Evolutionary conservation across 352 stramenopile species (phyloP), one percentile per base, ranked within the genome.

Genomic region (Globisporangium carolinianum): DNA sequence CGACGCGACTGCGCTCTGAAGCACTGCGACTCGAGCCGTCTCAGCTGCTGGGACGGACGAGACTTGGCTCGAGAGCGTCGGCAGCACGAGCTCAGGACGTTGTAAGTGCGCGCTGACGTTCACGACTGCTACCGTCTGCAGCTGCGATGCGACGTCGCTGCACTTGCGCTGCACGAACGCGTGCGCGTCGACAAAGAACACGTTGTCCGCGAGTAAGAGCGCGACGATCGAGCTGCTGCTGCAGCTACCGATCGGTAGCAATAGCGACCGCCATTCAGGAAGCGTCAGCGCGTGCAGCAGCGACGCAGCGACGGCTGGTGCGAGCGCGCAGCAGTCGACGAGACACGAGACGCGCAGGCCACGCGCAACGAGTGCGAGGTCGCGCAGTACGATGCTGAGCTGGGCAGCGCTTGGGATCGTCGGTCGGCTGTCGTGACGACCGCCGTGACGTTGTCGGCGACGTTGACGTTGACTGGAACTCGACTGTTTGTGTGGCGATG

Each of bases 301-400:
- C 18, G 71, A 47, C 54, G 51, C 15, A 7, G 51, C 63, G 15
- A 65, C 46, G 37, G 67, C 62, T 12, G 50, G 67, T 2, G 65
- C 60, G 17, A 82, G 35, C 10, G 61, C 57, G 38, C 72, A 81
- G 41, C 71, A 75, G 51, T 81, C 72, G 42, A 81, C 62, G 1
- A 81, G 65, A 58, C 72, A 76, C 46, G 72, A 72, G 47, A 62
- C 35, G n/a, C 72, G 68, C 51, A 78, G 47, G 37, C 72, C 69
- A 10, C 47, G 66, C n/a, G 55, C 52, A 24, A 81, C 72, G 24
- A 78, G 62, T 38, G 75, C 49, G 51, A 82, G 47, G 37, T 82
- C 63, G 35, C 61, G 65, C 46, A 82, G 47, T 42, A 82, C 50
- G 45, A 75, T 38, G 0, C 60, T 45, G 47, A 79, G 46, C 57